phyloP scores from a whole-genome alignment of 768 basidiomycete species.

The Amanita thiersii region DNA sequence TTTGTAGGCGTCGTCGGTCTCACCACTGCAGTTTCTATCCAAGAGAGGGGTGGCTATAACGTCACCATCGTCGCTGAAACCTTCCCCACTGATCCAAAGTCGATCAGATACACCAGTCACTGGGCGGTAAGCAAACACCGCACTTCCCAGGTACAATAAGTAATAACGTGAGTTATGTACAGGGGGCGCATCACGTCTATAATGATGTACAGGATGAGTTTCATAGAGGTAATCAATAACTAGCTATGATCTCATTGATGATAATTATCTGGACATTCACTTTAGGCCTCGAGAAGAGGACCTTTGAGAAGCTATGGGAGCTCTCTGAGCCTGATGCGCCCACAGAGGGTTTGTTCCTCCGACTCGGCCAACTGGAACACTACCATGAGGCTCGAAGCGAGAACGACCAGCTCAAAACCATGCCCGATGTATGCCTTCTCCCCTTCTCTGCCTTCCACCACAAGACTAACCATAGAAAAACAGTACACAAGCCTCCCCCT shows the following conservation, averaged over 20 bases:
- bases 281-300: conserved; percentile 68
- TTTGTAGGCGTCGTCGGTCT: conserved; percentile 66
- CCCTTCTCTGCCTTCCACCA: background rate
- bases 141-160: background rate
- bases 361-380: conserved; percentile 56
- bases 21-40: conserved; percentile 65
- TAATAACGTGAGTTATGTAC: background rate
- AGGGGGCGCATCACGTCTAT: conserved; percentile 81
- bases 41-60: conserved; percentile 49
- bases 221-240: conserved; percentile 38
- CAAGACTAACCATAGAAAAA: background rate
- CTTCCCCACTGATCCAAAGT: conserved; percentile 65
- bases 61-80: conserved; percentile 68
- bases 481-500: conserved; percentile 30
- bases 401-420: conserved; percentile 37
- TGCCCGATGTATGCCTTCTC: conserved; percentile 43
- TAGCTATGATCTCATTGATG: background rate
- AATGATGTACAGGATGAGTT: conserved; percentile 39
- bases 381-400: conserved; percentile 31
- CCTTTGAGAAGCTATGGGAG: conserved; percentile 70
- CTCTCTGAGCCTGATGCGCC: conserved; percentile 52
- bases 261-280: conserved; percentile 3
- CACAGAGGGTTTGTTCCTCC: conserved; percentile 56
- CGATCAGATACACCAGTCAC: conserved; percentile 69
- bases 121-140: conserved; percentile 58